Percentiles rank a stretch among this genome's conserved stretches.
Conservation (phyloP, 176 grass and related monocot species). For the Triticum monococcum region DNA sequence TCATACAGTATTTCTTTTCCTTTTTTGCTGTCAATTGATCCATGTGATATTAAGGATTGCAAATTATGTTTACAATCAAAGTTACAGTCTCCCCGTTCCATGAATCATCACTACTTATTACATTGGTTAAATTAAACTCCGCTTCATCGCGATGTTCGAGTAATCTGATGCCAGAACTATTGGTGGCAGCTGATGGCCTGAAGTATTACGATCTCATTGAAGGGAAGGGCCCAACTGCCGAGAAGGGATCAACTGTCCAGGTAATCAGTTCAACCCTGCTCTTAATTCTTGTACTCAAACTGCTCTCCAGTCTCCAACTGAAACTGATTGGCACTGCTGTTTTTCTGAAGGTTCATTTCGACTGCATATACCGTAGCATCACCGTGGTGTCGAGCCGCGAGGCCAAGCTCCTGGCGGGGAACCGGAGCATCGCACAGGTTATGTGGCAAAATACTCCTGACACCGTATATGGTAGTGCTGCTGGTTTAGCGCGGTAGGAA, state of each 20-base stretch:
- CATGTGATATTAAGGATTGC: neutral
- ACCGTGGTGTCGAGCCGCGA: slow-evolving; percentile 85
- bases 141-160: neutral
- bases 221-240: slow-evolving; percentile 65
- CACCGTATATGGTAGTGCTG: neutral
- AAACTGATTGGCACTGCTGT: neutral
- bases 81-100: neutral
- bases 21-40: neutral
- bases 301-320: neutral
- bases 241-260: slow-evolving; percentile 73
- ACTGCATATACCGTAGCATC: slow-evolving; percentile 81
- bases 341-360: slow-evolving; percentile 78
- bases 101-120: neutral
- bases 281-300: neutral
- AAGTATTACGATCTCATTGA: slow-evolving; percentile 91
- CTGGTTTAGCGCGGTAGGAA: neutral
- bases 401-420: slow-evolving; percentile 91
- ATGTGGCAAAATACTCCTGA: slow-evolving; percentile 17
- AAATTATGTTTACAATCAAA: neutral
- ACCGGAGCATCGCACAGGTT: slow-evolving; percentile 91
- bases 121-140: neutral
- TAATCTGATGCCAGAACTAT: slow-evolving; percentile 15
- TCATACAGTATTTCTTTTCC: neutral
- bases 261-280: neutral
- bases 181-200: slow-evolving; percentile 68